Conservation (phyloP, 1,284 basidiomycete species). For the Coniophora puteana region DNA sequence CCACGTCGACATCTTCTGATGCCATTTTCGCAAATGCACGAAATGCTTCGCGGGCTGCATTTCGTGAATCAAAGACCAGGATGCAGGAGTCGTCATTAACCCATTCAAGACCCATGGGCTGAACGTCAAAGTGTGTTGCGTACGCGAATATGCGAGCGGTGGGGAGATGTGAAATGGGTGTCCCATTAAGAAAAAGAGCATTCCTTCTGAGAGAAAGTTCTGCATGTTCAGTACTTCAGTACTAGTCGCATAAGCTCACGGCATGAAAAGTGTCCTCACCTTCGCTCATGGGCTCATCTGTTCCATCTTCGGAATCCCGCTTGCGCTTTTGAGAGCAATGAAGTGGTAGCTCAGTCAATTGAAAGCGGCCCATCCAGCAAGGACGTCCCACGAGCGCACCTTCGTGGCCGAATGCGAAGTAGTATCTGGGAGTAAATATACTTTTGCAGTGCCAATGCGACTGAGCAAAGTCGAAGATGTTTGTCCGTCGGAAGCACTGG, state of each 20-base stretch:
- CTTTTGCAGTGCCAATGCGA: conserved; percentile 62
- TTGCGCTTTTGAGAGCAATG: conserved; percentile 49
- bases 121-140: conserved; percentile 64
- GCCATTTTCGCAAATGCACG: conserved; percentile 45
- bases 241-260: background rate
- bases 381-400: conserved; percentile 56
- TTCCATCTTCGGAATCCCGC: conserved; percentile 37
- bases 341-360: too few relatives aligned
- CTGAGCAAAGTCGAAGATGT: conserved; percentile 42
- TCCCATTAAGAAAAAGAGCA: conserved; percentile 66
- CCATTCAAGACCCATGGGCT: conserved; percentile 73
- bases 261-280: too few relatives aligned
- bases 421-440: conserved; percentile 68
- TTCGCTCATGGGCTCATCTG: conserved; percentile 42
- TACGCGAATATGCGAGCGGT: conserved; percentile 75
- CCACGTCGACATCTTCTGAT: conserved; percentile 48
- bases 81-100: conserved; percentile 76
- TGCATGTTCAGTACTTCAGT: conserved; percentile 11
- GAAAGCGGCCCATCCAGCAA: too few relatives aligned
- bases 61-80: conserved; percentile 60
- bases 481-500: conserved; percentile 51
- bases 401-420: conserved; percentile 51
- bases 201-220: conserved; percentile 52
- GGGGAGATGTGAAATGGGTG: conserved; percentile 65
- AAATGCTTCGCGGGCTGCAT: conserved; percentile 49